phyloP scores from a whole-genome alignment of 2,329 filamentous ascomycete genomes.

The Coleophoma crateriformis region DNA sequence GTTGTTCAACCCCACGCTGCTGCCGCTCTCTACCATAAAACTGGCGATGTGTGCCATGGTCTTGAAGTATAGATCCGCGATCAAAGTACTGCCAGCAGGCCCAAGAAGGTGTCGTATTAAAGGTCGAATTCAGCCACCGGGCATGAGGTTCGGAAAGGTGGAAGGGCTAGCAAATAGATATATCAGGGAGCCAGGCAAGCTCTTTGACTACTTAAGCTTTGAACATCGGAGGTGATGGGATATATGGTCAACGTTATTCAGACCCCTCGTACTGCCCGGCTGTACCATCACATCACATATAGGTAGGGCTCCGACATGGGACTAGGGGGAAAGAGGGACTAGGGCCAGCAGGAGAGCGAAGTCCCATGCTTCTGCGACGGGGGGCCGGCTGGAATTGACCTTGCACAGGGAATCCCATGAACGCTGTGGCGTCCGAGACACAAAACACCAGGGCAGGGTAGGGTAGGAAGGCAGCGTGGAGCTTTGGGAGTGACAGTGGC shows the following conservation, averaged over 20 bases:
- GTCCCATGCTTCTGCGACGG: not conserved
- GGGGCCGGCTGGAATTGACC: not conserved
- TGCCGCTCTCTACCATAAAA: conserved; percentile 42
- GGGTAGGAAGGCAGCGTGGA: not conserved
- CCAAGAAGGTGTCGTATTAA: not conserved
- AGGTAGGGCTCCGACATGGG: not conserved
- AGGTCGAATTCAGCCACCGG: not conserved
- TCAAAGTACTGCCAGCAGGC: no score
- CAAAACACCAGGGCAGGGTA: not conserved
- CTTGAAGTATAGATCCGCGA: no score
- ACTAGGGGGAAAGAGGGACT: not conserved
- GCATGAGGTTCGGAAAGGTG: no score
- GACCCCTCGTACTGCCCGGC: not conserved
- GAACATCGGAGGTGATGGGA: not conserved
- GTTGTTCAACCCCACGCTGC: conserved; percentile 31
- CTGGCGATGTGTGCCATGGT: conserved; percentile 57
- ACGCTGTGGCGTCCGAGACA: conserved; percentile 20
- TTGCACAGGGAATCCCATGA: conserved; percentile 4
- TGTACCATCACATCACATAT: not conserved
- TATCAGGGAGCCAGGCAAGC: not conserved
- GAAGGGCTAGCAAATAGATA: no score
- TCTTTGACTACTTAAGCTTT: conserved; percentile 1
- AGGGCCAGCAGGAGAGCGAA: not conserved
- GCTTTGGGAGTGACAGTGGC: no score
- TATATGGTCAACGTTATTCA: not conserved